Evolutionary conservation across 495 filamentous ascomycete species (phyloP), one percentile per base, ranked within the genome.

Genomic region (Penicillium manginii): DNA sequence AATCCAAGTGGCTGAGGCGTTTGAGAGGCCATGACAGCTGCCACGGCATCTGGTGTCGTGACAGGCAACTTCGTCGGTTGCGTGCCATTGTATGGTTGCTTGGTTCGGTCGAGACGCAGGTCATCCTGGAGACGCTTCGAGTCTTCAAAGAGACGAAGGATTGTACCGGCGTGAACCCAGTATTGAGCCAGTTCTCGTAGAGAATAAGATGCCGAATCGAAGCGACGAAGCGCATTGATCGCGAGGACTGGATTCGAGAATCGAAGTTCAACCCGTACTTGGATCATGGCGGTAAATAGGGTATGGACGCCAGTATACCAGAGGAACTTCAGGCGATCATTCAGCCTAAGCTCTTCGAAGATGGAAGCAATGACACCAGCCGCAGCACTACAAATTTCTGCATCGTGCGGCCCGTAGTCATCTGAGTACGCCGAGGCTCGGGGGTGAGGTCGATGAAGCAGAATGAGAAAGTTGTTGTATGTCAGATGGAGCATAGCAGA

Each of bases 381-480:
- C 11, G 78, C 77, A 17, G 73, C 75, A 58, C 73, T 78, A 58
- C 76, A 80, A 22, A 80, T 80, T 50, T 77, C 75, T 9, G 75
- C 73, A 50, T 80, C 78, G 55, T 79, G 73, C 2, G 74, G 73
- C 12, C 73, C 73, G 42, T 78, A 78, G 55, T 78, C 74, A 33
- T 79, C 74, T 14, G 76, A 78, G 50, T 77, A 75, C 2, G 76
- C 75, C 1, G 77, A 77, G 26, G 73, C 73, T 58, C 71, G 63
- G 50, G 74, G 75, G 58, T 81, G 78, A 11, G 78, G 78, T 48
- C 78, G 75, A 68, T 82, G 77, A n/a, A 81, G 66, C 11, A 80
- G 66, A 43, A 82, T 78, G n/a, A 82, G 69, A 58, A 80, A 76
- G 47, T 80, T 80, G 60, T 81, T 81, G 52, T 81, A 82, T 10